Base-by-base conservation (phyloP, 169 alveolate species). In the Plasmodium sp. region DNA sequence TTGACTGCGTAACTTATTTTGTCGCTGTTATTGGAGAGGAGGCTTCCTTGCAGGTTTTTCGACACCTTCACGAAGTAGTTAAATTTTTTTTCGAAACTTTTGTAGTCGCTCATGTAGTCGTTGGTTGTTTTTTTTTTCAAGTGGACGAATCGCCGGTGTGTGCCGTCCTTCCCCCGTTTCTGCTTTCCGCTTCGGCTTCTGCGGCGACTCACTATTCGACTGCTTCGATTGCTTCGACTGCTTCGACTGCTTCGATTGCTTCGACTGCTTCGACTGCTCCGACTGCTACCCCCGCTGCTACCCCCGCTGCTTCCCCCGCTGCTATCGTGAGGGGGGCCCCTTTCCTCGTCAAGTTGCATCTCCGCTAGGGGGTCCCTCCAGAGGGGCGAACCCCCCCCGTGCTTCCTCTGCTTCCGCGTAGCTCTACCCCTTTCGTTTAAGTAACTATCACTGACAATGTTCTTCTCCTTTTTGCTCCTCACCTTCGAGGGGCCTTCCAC, bases 31-130 rank as follows among this genome's bases (percentile, higher is more conserved):
- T 80, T 90, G 62, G 94, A 80, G 51, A 90, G 73, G 3, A 90
- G 62, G 27, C 81, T 67, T 80, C 82, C 90, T 67, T 90, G 82
- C 10, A 79, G 14, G 62, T 80, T 80, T 80, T 48, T 62, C 4
- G 94, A 79, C 18, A 58, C 90, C 54, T 71, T 90, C 7, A 90
- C 82, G 80, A 90, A 90, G 73, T 90, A 90, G 73, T 90, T 90
- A 33, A 79, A 90, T 67, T 90, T 90, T 67, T 90, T 62, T 90
- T 90, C 94, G 82, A 90, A 90, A 56, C 48, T 62, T 62, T 79
- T 90, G 74, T 39, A 90, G 54, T 90, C 94, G 67, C 83, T 80
- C 27, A 90, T 0, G 82, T 80, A 81, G 27, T 90, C 94, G 72
- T 74, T 81, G 4, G 90, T 62, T 58, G 34, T 79, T 43, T 90